These are phyloP conservation scores for Santalum album DNA, from an alignment of 164 flowering plant genomes.

Conservation along the genomic window DNA sequence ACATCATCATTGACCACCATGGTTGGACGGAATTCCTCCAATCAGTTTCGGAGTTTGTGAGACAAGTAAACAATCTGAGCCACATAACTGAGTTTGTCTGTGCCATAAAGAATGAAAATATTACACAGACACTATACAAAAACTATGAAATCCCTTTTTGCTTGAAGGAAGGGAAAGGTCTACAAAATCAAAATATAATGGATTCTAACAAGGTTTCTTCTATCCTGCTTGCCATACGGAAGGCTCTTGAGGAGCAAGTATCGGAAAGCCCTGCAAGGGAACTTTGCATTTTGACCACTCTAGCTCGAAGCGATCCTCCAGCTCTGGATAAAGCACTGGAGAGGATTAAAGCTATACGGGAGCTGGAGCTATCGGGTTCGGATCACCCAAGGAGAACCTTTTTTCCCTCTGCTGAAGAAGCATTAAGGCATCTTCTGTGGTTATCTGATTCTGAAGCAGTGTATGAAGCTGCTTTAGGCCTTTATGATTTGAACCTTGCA, in stretches of 20 bases:
- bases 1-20: constrained; percentile 72
- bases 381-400: constrained; percentile 29
- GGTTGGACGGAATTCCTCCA: constrained; percentile 69
- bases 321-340: constrained; percentile 80
- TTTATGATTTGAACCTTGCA: constrained; percentile 89
- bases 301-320: constrained; percentile 90
- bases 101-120: constrained; percentile 66
- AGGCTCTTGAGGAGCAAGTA: constrained; percentile 70
- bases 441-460: constrained; percentile 79
- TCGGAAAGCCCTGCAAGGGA: constrained; percentile 79
- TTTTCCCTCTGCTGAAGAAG: constrained; percentile 92
- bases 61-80: constrained; percentile 71
- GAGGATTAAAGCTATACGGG: constrained; percentile 75
- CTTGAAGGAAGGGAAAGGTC: constrained; percentile 17
- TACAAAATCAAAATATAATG: constrained; percentile 10
- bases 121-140: constrained; percentile 60
- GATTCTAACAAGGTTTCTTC: constrained; percentile 48
- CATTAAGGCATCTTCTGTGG: constrained; percentile 91
- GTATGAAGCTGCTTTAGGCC: constrained; percentile 88
- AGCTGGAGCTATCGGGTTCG: constrained; percentile 53
- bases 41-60: constrained; percentile 69
- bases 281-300: constrained; percentile 90
- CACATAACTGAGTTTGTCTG: constrained; percentile 85
- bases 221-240: constrained; percentile 55
- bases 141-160: constrained; percentile 29